phyloP scores from a whole-genome alignment of 139 green algal genomes.

The Chlorella sp. region DNA sequence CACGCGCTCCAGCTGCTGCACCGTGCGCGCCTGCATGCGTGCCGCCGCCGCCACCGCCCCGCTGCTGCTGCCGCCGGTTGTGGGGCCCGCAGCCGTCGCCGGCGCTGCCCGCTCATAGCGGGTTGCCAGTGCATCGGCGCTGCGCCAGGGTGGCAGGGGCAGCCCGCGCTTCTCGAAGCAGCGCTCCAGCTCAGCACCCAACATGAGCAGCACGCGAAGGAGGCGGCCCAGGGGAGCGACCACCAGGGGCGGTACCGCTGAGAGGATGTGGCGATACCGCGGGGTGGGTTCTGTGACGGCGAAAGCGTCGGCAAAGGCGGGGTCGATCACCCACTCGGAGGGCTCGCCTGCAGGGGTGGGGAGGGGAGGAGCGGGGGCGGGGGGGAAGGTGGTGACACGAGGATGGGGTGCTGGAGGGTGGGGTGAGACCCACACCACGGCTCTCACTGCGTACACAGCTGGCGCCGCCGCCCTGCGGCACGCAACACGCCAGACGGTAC shows the following conservation, averaged over 20 bases:
- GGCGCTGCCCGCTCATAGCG: constrained; percentile 12
- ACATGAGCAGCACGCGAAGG: constrained; percentile 4
- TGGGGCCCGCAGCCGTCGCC: background rate
- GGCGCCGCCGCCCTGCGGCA: too few species aligned
- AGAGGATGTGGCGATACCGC: constrained; percentile 19
- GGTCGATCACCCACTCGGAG: constrained; percentile 31
- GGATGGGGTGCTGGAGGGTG: background rate
- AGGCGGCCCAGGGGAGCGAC: constrained; percentile 16
- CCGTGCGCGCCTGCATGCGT: background rate
- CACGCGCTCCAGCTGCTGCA: constrained; percentile 20
- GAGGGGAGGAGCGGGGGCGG: background rate
- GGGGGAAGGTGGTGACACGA: background rate
- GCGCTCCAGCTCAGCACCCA: constrained; percentile 32
- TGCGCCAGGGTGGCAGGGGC: constrained; percentile 40
- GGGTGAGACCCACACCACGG: too few species aligned
- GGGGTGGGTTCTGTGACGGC: background rate
- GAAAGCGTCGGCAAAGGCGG: constrained; percentile 33
- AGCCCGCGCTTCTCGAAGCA: constrained; percentile 18
- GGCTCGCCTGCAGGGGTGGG: constrained; percentile 9
- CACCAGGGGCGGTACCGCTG: constrained; percentile 13
- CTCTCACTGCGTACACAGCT: too few species aligned
- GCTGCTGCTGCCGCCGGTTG: background rate
- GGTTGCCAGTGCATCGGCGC: constrained; percentile 5
- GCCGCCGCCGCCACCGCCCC: background rate
- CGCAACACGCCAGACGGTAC: too few species aligned